Evolutionary conservation across 2,329 filamentous ascomycete genomes (phyloP).

Genomic region (Rhytidhysteron rufulum): DNA sequence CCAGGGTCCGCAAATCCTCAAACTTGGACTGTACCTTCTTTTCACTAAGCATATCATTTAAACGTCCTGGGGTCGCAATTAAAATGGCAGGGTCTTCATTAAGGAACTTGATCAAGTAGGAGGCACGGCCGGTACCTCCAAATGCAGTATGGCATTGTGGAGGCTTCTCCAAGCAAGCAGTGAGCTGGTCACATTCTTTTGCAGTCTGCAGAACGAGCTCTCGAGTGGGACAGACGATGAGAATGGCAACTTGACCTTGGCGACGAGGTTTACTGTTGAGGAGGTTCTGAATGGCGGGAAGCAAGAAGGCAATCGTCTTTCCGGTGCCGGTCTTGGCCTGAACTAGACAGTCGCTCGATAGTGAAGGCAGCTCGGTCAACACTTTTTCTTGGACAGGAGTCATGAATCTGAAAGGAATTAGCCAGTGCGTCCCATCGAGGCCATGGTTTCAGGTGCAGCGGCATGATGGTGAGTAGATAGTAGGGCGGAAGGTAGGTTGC

Average conservation of each 20-base stretch:
- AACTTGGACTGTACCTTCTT: constrained; percentile 45
- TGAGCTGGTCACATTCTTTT: constrained; percentile 43
- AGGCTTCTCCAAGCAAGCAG: constrained; percentile 33
- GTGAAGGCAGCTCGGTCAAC: constrained; percentile 47
- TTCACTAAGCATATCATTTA: constrained; percentile 45
- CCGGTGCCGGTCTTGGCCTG: constrained; percentile 51
- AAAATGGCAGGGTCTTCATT: constrained; percentile 39
- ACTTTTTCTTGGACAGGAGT: constrained; percentile 54
- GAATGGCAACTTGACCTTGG: constrained; percentile 40
- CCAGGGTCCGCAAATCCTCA: constrained; percentile 41
- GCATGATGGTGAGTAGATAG: no score
- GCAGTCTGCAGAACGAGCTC: constrained; percentile 50
- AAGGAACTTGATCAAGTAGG: constrained; percentile 30
- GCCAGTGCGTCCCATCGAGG: no score
- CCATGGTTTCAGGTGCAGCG: neutral
- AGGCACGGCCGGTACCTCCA: constrained; percentile 34
- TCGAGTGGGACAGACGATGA: constrained; percentile 47
- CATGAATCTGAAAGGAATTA: constrained; percentile 38
- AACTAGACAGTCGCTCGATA: constrained; percentile 51
- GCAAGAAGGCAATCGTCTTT: constrained; percentile 48
- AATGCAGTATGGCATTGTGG: constrained; percentile 46
- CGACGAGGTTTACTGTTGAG: constrained; percentile 30
- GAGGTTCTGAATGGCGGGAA: constrained; percentile 46
- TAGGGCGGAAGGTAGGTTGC: no score
- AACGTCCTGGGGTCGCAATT: constrained; percentile 47